These are phyloP conservation scores for Cytospora piceicola DNA, from an alignment of 2,329 filamentous ascomycete genomes.

Conservation along the genomic window DNA sequence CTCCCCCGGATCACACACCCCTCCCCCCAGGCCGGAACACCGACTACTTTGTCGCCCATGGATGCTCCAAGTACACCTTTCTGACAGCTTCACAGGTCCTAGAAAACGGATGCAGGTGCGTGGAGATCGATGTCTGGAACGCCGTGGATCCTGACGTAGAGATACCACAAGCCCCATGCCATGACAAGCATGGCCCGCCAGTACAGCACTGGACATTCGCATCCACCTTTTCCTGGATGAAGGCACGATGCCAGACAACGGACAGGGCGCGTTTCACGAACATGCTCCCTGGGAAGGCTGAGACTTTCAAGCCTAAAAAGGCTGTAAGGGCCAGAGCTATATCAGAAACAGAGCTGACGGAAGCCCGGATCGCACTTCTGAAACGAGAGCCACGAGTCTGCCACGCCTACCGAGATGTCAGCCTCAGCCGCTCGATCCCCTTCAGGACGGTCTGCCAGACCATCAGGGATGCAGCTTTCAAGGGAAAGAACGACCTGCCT, in stretches of 20 bases:
- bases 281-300: slow-evolving; percentile 30
- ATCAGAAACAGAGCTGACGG: slow-evolving; percentile 21
- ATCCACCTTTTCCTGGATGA: slow-evolving; percentile 32
- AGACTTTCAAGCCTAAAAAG: slow-evolving; percentile 25
- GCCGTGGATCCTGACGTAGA: slow-evolving; percentile 50
- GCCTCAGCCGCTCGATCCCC: slow-evolving; percentile 77
- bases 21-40: too few relatives aligned
- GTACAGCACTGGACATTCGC: slow-evolving; percentile 33
- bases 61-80: too few relatives aligned
- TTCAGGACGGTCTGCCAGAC: slow-evolving; percentile 86
- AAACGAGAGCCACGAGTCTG: slow-evolving; percentile 76
- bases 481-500: slow-evolving; percentile 69
- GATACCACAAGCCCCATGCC: slow-evolving; percentile 42
- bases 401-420: slow-evolving; percentile 65
- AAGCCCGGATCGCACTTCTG: slow-evolving; percentile 25
- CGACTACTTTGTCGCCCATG: slow-evolving; percentile 44
- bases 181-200: slow-evolving; percentile 41
- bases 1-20: too few relatives aligned
- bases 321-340: slow-evolving; percentile 23
- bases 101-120: slow-evolving; percentile 78
- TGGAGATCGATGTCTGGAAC: slow-evolving; percentile 96
- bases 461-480: slow-evolving; percentile 78
- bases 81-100: slow-evolving; percentile 43
- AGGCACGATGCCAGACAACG: slow-evolving; percentile 20
- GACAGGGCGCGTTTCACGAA: neutral